Conservation (phyloP, 768 basidiomycete species). For the Cyclocybe aegerita region DNA sequence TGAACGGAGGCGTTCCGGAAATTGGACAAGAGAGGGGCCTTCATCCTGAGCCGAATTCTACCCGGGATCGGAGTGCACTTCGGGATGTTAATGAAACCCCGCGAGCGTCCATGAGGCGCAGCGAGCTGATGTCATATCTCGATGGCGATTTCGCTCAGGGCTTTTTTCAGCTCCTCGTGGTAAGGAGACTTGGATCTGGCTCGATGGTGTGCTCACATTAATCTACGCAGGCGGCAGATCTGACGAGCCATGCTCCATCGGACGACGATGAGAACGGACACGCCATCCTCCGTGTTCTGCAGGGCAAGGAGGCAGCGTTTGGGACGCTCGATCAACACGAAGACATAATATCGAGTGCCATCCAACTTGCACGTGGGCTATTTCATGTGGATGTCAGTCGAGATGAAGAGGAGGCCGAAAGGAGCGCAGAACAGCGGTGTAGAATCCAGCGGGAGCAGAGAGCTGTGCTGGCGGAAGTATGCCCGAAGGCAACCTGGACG, state of each 20-base stretch:
- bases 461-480: constrained; percentile 44
- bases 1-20: neutral
- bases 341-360: constrained; percentile 48
- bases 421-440: constrained; percentile 8
- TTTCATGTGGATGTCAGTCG: constrained; percentile 12
- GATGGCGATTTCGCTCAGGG: constrained; percentile 16
- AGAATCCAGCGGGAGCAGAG: constrained; percentile 8
- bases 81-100: neutral
- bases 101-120: constrained; percentile 5
- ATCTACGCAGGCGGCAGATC: constrained; percentile 26
- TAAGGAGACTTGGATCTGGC: constrained; percentile 2
- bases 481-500: constrained; percentile 39
- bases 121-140: constrained; percentile 20
- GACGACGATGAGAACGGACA: constrained; percentile 62
- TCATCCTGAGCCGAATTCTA: neutral
- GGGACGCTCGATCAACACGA: constrained; percentile 43
- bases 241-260: constrained; percentile 31
- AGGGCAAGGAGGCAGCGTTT: constrained; percentile 23
- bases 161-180: constrained; percentile 6
- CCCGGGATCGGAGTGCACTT: neutral
- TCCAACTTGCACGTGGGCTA: constrained; percentile 46
- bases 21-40: neutral
- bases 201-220: neutral
- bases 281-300: constrained; percentile 34
- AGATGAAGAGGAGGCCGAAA: constrained; percentile 5